Evolutionary conservation across 805 yeast genomes (phyloP).

Genomic region (Hanseniaspora singularis): DNA sequence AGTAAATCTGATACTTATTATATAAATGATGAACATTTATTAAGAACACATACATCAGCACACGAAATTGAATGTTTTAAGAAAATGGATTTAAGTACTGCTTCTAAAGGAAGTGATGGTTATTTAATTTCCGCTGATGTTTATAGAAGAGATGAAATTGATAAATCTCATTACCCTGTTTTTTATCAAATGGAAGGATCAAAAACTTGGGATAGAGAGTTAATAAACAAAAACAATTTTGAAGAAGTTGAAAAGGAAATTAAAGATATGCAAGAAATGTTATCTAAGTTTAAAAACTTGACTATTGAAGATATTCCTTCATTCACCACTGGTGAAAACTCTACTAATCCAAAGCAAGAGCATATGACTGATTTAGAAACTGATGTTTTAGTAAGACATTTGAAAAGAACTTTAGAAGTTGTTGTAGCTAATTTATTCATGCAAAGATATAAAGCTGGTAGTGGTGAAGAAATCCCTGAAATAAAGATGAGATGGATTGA

Average conservation of each 20-base stretch:
- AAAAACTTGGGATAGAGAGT: conserved; percentile 54
- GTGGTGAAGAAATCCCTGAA: conserved; percentile 37
- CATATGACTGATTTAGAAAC: conserved; percentile 62
- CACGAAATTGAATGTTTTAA: conserved; percentile 83
- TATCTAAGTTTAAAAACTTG: conserved; percentile 38
- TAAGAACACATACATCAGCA: conserved; percentile 94
- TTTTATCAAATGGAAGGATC: conserved; percentile 99
- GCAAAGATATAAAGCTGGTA: not conserved
- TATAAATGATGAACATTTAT: conserved; percentile 53
- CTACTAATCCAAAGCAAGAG: conserved; percentile 64
- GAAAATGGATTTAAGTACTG: too few relatives aligned
- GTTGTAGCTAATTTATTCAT: conserved; percentile 56
- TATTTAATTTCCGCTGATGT: conserved; percentile 92
- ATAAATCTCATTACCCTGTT: conserved; percentile 90
- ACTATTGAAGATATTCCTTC: conserved; percentile 62
- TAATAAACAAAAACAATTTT: conserved; percentile 19
- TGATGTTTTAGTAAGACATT: conserved; percentile 56
- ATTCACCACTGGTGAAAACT: conserved; percentile 25
- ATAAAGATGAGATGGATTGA: conserved; percentile 87
- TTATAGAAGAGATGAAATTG: conserved; percentile 89
- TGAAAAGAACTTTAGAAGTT: conserved; percentile 76
- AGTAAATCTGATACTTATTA: conserved; percentile 88
- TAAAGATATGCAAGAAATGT: conserved; percentile 43
- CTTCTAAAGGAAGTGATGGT: too few relatives aligned
- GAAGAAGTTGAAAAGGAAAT: conserved; percentile 45